phyloP scores from a whole-genome alignment of 1,284 basidiomycete species.

The Sanghuangporus baumii region DNA sequence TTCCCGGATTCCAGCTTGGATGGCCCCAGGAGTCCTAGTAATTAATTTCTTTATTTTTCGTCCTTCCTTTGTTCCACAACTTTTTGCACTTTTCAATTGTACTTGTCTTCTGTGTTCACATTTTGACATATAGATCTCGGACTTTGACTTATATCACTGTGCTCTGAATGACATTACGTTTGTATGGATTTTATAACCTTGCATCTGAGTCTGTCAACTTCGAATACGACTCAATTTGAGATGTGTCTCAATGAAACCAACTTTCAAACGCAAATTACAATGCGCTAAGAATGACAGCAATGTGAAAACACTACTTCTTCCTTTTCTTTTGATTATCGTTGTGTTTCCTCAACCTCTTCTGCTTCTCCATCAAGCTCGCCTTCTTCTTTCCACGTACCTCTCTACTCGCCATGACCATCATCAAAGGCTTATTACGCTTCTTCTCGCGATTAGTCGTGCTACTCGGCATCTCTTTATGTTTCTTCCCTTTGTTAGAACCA shows the following conservation, averaged over 20 bases:
- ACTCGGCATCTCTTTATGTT: conserved; percentile 73
- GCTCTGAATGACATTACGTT: neutral
- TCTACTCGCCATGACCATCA: conserved; percentile 82
- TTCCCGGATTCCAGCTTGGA: conserved; percentile 3
- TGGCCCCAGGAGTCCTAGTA: neutral
- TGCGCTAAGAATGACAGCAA: neutral
- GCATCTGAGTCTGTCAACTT: neutral
- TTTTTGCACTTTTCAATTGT: neutral
- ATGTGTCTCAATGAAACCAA: neutral
- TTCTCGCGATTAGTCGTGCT: conserved; percentile 89
- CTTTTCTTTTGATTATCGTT: conserved; percentile 64
- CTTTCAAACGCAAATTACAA: neutral
- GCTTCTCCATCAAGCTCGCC: conserved; percentile 82
- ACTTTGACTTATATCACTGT: neutral
- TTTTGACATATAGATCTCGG: neutral
- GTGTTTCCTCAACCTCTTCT: conserved; percentile 68
- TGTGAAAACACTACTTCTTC: neutral
- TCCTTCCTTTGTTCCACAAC: neutral
- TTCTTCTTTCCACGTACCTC: conserved; percentile 84
- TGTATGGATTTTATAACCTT: neutral
- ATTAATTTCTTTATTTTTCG: conserved; percentile 5
- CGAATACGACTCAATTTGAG: neutral
- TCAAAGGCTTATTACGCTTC: conserved; percentile 85
- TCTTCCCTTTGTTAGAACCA: conserved; percentile 84
- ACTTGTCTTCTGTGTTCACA: neutral